These are phyloP conservation scores for Besnoitia besnoiti DNA, from an alignment of 169 alveolate species.

Conservation along the genomic window DNA sequence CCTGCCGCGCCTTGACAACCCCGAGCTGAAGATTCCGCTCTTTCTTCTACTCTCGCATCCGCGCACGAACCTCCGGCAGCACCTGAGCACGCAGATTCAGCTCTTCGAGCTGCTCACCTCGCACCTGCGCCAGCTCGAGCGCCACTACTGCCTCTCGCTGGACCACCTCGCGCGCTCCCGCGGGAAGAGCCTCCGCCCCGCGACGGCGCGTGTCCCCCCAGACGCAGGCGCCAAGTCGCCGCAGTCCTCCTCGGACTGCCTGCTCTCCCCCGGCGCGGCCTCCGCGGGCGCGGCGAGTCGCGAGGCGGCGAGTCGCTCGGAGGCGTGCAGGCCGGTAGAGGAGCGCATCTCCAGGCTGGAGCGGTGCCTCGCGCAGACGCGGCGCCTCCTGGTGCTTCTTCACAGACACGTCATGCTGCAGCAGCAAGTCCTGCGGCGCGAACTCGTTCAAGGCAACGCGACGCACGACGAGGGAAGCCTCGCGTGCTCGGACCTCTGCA, in stretches of 20 bases:
- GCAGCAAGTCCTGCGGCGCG: not conserved
- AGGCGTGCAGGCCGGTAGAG: not conserved
- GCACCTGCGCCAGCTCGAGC: not conserved
- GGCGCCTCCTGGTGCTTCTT: not conserved
- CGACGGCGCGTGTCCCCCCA: not conserved
- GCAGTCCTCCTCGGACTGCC: not conserved
- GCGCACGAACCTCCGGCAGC: conserved; percentile 35
- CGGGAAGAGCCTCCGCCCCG: not conserved
- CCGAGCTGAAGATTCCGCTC: conserved; percentile 36
- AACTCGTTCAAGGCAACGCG: not conserved
- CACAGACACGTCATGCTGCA: not conserved
- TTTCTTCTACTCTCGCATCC: conserved; percentile 30
- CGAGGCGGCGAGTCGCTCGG: not conserved
- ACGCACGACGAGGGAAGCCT: not conserved
- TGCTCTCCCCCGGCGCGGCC: not conserved
- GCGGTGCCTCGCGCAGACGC: not conserved
- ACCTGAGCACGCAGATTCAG: conserved; percentile 16
- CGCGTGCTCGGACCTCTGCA: not conserved
- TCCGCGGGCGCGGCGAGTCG: not conserved
- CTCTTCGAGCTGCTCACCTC: not conserved
- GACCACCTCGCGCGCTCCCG: not conserved
- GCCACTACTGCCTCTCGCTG: not conserved
- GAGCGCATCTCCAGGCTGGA: not conserved
- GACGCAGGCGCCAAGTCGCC: not conserved
- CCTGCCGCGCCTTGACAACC: conserved; percentile 65